phyloP scores from a whole-genome alignment of 768 basidiomycete species.

The Tricholoma saponaceum region DNA sequence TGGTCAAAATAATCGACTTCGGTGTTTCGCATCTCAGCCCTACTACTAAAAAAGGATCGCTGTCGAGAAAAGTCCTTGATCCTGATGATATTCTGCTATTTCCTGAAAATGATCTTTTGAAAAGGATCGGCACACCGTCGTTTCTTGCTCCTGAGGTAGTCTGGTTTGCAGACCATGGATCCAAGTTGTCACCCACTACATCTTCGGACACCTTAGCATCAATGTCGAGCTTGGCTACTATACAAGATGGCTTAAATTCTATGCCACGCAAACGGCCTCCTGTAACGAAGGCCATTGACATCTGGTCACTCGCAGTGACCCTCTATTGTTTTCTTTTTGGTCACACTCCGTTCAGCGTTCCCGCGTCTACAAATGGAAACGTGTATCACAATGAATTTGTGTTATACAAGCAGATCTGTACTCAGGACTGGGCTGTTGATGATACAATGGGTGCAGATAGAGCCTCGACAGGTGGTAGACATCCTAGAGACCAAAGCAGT shows the following conservation, averaged over 20 bases:
- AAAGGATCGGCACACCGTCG: conserved; percentile 37
- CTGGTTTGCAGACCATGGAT: conserved; percentile 30
- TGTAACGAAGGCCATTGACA: conserved; percentile 42
- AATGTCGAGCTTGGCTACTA: conserved; percentile 12
- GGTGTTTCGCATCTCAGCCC: conserved; percentile 46
- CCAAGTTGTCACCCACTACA: conserved; percentile 13
- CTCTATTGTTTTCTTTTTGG: conserved; percentile 45
- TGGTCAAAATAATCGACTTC: conserved; percentile 90
- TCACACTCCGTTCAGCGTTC: conserved; percentile 36
- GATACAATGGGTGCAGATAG: conserved; percentile 35
- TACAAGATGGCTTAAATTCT: conserved; percentile 7
- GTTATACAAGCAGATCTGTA: conserved; percentile 38
- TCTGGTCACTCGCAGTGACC: conserved; percentile 46
- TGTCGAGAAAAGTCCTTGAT: conserved; percentile 8
- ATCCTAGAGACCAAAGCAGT: conserved; percentile 22
- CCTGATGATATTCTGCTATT: conserved; percentile 30
- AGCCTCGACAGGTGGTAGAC: conserved; percentile 30
- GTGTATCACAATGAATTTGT: conserved; percentile 33
- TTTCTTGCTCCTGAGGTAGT: conserved; percentile 44
- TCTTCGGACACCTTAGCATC: conserved; percentile 20
- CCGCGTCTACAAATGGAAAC: conserved; percentile 29
- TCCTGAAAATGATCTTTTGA: conserved; percentile 33
- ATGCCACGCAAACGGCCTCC: conserved; percentile 29
- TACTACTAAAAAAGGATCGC: conserved; percentile 8
- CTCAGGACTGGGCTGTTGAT: conserved; percentile 34